Base-by-base conservation (phyloP, 2,329 filamentous ascomycete genomes). In the Thelonectria olida region DNA sequence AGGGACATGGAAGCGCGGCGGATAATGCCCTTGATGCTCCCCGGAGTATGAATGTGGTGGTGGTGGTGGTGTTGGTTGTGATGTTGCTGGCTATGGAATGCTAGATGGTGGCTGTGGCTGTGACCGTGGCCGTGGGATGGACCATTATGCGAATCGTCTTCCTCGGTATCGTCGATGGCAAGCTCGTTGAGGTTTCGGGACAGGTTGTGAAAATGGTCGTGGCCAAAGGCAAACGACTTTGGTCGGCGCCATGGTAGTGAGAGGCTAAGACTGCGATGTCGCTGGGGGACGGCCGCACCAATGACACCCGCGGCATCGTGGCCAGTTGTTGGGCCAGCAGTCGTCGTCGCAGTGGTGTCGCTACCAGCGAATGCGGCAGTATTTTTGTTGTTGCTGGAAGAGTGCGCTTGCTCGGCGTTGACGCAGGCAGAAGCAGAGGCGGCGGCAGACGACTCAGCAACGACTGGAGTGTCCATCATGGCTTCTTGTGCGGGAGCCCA, bases 1-100 rank as follows among this genome's bases (percentile, higher is more conserved):
- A 88, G 70, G 8, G 84, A 85, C 53, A 85, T 68, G 3, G 86
- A 88, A 1, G 85, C 86, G 9, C 86, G 79, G 22, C 85, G 82
- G 50, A 88, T 78, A 63, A 82, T 84, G 48, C 82, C 80, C 70
- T 82, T 85, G 58, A 88, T 72, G 47, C 76, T 75, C 47, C 73
- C 73, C 1, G 75, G 66, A 4, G 65, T 56, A 44, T 70, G 70
- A 13, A 67, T 66, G 23, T 67, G 61, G 13, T 74, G 69, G 56
- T 69, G 65, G 51, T 70, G 68, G 8, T 69, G 60, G 41, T 53
- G 42, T 15, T 75, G 68, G 61, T 69, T 66, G 51, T 74, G 63
- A 10, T 70, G 68, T 10, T 68, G 56, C 51, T 54, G 45, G 17
- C 75, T 68, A 58, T 70, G 67, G 49, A 74, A 63, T 41, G 65